Evolutionary conservation across 768 basidiomycete species (phyloP).

Genomic region (Podaxis sp.): DNA sequence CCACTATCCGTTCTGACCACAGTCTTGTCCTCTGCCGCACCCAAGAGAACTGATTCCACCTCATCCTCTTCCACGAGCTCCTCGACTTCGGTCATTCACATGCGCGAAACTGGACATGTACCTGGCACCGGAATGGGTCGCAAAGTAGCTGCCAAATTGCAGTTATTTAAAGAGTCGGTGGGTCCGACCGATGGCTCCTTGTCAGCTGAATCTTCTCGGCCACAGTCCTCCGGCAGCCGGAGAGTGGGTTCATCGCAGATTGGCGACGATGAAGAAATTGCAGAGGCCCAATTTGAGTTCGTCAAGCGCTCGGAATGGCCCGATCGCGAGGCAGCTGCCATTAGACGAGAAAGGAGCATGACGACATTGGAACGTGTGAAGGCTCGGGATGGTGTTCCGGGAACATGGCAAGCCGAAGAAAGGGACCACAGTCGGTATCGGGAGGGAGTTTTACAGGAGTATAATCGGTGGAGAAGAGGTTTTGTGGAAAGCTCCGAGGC

Average conservation of each 20-base stretch:
- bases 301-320: constrained; percentile 86
- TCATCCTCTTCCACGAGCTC: constrained; percentile 26
- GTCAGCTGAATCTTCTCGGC: constrained; percentile 25
- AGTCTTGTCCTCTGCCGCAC: constrained; percentile 30
- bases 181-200: constrained; percentile 31
- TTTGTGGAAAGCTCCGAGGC: constrained; percentile 24
- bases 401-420: constrained; percentile 30
- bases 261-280: constrained; percentile 47
- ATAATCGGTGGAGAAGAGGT: constrained; percentile 56
- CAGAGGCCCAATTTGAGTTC: constrained; percentile 71
- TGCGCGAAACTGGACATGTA: constrained; percentile 25
- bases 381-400: constrained; percentile 43
- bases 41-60: constrained; percentile 27
- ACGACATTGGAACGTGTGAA: constrained; percentile 52
- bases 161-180: constrained; percentile 76
- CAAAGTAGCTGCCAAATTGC: constrained; percentile 79
- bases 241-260: constrained; percentile 25
- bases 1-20: constrained; percentile 26
- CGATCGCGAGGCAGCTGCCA: constrained; percentile 68
- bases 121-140: constrained; percentile 56
- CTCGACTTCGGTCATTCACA: constrained; percentile 24
- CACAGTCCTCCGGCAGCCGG: constrained; percentile 23
- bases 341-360: constrained; percentile 64
- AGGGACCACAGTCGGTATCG: constrained; percentile 26
- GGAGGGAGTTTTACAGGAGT: constrained; percentile 42